These are phyloP conservation scores for Didymella arachidicola DNA, from an alignment of 2,329 filamentous ascomycete species.

Conservation along the genomic window DNA sequence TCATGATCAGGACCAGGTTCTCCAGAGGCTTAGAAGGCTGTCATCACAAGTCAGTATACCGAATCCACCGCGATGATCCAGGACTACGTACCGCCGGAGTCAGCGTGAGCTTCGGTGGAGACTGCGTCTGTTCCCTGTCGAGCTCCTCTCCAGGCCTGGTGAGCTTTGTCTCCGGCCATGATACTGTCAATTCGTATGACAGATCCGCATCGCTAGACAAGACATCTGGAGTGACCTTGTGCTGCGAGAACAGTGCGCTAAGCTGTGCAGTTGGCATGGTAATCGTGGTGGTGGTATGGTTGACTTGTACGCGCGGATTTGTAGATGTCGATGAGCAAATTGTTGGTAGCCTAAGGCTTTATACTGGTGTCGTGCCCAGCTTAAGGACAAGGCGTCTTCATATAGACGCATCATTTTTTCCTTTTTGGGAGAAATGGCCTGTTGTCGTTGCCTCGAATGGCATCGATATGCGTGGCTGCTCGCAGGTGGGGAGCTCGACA, in stretches of 20 bases:
- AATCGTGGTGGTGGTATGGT: neutral
- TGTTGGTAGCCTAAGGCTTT: neutral
- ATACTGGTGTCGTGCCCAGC: neutral
- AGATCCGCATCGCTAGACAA: slow-evolving; percentile 20
- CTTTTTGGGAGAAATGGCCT: slow-evolving; percentile 10
- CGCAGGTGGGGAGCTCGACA: slow-evolving; percentile 4
- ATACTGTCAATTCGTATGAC: slow-evolving; percentile 24
- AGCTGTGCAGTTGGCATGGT: slow-evolving; percentile 8
- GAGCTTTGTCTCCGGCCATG: slow-evolving; percentile 27
- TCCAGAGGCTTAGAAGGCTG: slow-evolving; percentile 24
- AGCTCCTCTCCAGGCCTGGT: slow-evolving; percentile 26
- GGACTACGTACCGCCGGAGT: slow-evolving; percentile 19
- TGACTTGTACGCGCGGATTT: neutral
- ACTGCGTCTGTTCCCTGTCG: slow-evolving; percentile 26
- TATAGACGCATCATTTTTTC: slow-evolving; percentile 8
- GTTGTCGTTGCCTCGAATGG: slow-evolving; percentile 4
- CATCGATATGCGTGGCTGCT: slow-evolving; percentile 4
- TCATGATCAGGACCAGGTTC: slow-evolving; percentile 31
- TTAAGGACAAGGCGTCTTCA: slow-evolving; percentile 1
- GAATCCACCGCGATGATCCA: neutral
- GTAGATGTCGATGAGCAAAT: neutral
- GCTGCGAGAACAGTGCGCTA: slow-evolving; percentile 13
- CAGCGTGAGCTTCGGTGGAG: slow-evolving; percentile 26
- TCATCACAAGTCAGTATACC: neutral
- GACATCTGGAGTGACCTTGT: slow-evolving; percentile 33